Evolutionary conservation across 1,139 yeast species (phyloP).

Genomic region (Yamadazyma membranifaciens): DNA sequence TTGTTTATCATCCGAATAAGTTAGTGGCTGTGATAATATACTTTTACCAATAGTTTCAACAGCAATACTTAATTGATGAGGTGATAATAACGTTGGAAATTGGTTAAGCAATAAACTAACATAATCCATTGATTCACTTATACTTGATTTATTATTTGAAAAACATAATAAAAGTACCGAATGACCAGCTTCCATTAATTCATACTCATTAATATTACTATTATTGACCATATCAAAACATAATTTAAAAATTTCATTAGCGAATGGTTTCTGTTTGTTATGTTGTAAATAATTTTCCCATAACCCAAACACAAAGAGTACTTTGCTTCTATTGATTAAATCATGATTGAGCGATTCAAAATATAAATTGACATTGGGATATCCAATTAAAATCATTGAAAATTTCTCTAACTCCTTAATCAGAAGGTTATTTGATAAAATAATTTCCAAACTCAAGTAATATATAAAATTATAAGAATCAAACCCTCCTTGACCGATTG

Average conservation of each 20-base stretch:
- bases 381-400: conserved; percentile 40
- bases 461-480: conserved; percentile 68
- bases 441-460: conserved; percentile 48
- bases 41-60: conserved; percentile 56
- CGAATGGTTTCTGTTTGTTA: conserved; percentile 21
- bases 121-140: conserved; percentile 34
- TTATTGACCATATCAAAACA: conserved; percentile 43
- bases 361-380: conserved; percentile 37
- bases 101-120: conserved; percentile 38
- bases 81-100: conserved; percentile 57
- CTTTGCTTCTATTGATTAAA: conserved; percentile 46
- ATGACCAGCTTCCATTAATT: conserved; percentile 63
- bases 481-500: conserved; percentile 71
- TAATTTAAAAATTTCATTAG: conserved; percentile 40
- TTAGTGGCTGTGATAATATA: conserved; percentile 43
- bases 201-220: conserved; percentile 25
- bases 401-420: conserved; percentile 33
- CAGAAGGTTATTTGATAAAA: conserved; percentile 26
- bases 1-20: conserved; percentile 18
- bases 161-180: conserved; percentile 58
- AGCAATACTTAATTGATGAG: conserved; percentile 59
- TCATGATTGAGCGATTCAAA: conserved; percentile 31
- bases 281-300: conserved; percentile 57
- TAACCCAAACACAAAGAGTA: conserved; percentile 55
- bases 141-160: conserved; percentile 21